A percentile compares a stretch with the other conserved stretches of the same genome.
Evolutionary conservation across 2,329 filamentous ascomycete species (phyloP).

Genomic region (Aspergillus pseudonomiae): DNA sequence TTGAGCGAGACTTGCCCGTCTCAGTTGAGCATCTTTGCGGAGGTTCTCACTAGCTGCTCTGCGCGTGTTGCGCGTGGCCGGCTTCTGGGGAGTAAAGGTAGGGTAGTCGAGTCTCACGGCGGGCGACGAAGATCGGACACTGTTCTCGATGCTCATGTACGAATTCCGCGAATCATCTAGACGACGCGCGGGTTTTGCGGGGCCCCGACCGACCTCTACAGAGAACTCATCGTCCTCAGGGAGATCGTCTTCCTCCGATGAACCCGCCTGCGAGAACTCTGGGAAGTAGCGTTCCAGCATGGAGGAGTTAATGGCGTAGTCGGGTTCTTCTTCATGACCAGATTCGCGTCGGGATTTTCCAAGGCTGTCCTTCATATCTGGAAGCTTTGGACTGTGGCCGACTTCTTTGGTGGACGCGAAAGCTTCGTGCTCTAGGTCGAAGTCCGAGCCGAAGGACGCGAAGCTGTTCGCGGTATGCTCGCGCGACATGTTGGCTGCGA

Average conservation of each 20-base stretch:
- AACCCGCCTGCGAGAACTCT: slow-evolving; percentile 49
- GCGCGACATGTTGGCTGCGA: slow-evolving; percentile 21
- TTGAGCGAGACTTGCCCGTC: slow-evolving; percentile 43
- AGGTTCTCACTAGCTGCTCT: slow-evolving; percentile 40
- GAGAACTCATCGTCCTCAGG: slow-evolving; percentile 53
- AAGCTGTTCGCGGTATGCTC: slow-evolving; percentile 32
- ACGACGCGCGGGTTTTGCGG: slow-evolving; percentile 39
- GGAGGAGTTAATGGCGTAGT: slow-evolving; percentile 51
- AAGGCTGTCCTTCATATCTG: slow-evolving; percentile 25
- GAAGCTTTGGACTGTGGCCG: slow-evolving; percentile 32
- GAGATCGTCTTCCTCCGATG: slow-evolving; percentile 43
- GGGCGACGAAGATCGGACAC: slow-evolving; percentile 44
- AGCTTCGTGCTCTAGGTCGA: slow-evolving; percentile 48
- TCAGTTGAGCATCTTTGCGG: slow-evolving; percentile 45
- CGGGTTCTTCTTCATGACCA: slow-evolving; percentile 39
- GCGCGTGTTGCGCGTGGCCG: slow-evolving; percentile 32
- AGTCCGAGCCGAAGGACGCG: slow-evolving; percentile 40
- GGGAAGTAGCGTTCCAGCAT: slow-evolving; percentile 51
- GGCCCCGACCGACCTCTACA: slow-evolving; percentile 60
- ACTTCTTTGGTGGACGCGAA: slow-evolving; percentile 43
- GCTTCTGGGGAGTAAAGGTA: slow-evolving; percentile 39
- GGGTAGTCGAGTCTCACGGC: slow-evolving; percentile 43
- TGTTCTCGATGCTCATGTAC: slow-evolving; percentile 53
- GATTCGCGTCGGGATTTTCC: slow-evolving; percentile 16
- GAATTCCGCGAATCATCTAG: slow-evolving; percentile 55